A percentile compares a stretch with the other conserved stretches of the same genome.
Evolutionary conservation across 768 basidiomycete species (phyloP).

Genomic region (Tricholoma matsutake): DNA sequence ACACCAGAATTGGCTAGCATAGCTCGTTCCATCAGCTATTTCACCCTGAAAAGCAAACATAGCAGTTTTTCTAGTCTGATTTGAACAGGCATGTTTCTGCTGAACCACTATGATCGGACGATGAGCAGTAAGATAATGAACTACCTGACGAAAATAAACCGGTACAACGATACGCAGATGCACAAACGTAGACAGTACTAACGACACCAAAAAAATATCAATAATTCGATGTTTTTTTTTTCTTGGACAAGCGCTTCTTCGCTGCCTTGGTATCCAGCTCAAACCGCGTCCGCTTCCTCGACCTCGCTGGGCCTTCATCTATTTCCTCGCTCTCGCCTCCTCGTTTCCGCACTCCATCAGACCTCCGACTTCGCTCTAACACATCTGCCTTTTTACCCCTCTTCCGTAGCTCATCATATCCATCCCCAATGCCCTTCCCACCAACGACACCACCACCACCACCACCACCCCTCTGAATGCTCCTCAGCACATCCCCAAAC

Average conservation of each 20-base stretch:
- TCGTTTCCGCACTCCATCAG: constrained; percentile 16
- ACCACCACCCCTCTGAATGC: constrained; percentile 47
- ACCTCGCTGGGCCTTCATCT: background rate
- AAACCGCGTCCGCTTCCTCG: constrained; percentile 1
- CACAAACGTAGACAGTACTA: no score
- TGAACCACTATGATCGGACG: no score
- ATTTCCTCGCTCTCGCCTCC: constrained; percentile 8
- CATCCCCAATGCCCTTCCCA: constrained; percentile 52
- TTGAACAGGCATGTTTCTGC: no score
- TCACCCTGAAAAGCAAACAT: no score
- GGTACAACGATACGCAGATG: no score
- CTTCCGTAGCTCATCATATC: constrained; percentile 5
- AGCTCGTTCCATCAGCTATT: no score
- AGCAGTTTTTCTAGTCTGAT: no score
- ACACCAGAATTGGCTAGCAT: no score
- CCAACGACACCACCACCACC: constrained; percentile 30
- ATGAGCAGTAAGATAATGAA: no score
- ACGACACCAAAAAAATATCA: no score
- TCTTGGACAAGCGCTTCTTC: background rate
- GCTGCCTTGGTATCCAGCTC: background rate
- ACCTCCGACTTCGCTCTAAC: constrained; percentile 10
- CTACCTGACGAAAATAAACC: no score
- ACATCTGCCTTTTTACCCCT: constrained; percentile 4
- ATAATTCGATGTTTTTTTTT: background rate
- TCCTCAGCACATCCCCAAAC: constrained; percentile 74